A percentile compares a stretch with the other conserved stretches of the same genome.
Evolutionary conservation across 2,329 filamentous ascomycete genomes (phyloP).

Genomic region (Trichophyton benhamiae): DNA sequence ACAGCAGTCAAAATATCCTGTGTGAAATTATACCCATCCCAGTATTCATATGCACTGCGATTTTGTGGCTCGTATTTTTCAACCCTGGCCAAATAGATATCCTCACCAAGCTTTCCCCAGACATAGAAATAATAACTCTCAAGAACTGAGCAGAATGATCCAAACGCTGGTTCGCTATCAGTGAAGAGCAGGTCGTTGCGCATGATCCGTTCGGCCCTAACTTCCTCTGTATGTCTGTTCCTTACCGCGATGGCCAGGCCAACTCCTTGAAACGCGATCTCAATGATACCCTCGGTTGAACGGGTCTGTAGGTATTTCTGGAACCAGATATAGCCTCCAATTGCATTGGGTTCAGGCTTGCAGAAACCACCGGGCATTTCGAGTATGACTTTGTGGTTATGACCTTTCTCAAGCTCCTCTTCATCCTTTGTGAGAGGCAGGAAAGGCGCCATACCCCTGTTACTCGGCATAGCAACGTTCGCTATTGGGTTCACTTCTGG

Average conservation of each 20-base stretch:
- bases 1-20: not conserved
- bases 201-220: conserved; percentile 4
- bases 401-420: conserved; percentile 3
- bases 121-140: conserved; percentile 10
- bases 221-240: conserved; percentile 4
- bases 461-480: conserved; percentile 3
- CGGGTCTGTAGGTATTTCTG: conserved; percentile 5
- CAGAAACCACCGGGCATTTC: conserved; percentile 8
- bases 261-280: conserved; percentile 6
- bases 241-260: conserved; percentile 10
- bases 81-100: conserved; percentile 12
- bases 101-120: conserved; percentile 9
- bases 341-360: conserved; percentile 3
- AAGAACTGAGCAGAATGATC: conserved; percentile 11
- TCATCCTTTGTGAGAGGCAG: conserved; percentile 9
- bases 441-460: conserved; percentile 6
- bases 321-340: conserved; percentile 12
- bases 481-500: not conserved
- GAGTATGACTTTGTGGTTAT: conserved; percentile 4
- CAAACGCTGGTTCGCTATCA: conserved; percentile 10
- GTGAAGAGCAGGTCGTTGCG: conserved; percentile 6
- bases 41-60: conserved; percentile 10
- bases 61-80: conserved; percentile 7
- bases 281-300: not conserved
- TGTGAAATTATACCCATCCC: conserved; percentile 11